Evolutionary conservation across 2,329 filamentous ascomycete species (phyloP), one percentile per base, ranked within the genome.

Genomic region (Hymenoscyphus fructigenus): DNA sequence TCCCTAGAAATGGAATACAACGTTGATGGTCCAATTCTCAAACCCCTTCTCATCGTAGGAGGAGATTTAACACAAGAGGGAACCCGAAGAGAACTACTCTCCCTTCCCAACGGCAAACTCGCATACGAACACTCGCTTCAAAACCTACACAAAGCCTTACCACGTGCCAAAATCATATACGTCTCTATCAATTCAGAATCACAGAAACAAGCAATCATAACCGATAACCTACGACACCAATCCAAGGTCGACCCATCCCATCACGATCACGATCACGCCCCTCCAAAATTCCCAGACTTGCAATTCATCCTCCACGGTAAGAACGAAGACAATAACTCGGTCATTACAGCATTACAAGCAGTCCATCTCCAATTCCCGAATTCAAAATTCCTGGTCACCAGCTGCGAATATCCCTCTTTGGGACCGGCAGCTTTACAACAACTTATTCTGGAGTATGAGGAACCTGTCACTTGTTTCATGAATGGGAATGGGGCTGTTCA

Each of bases 371-470:
- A 34, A 57, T 32, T 32, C n/a, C 55, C 55, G 3, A 28, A 57
- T n/a, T 29, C 26, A 26, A 32, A 29, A 26, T 57, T 29, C 5
- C 29, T 57, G 2, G n/a, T 57, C 15, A 29, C 29, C 5, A 34
- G 55, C 36, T 78, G 75, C 60, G 74, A 78, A 57, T 78, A 74
- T 65, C 76, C 77, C 1, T 68, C 78, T 6, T 62, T 78, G 5
- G 70, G 71, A 0, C 59, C 65, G 3, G 59, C 69, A 2, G 70
- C 74, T 9, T 61, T 79, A 1, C 65, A 64, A n/a, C 70, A 72
- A 17, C 69, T 79, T 2, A 63, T 69, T 17, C n/a, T 64, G 3
- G 68, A 70, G 5, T 73, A 72, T 59, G 56, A 69, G 55, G 62
- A 50, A 10, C 70, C 73, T 0, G 69, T 79, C 26, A 78, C 76